Evolutionary conservation across 495 filamentous ascomycete genomes (phyloP), one percentile per base, ranked within the genome.

Genomic region (Astrothelium macrocarpum): DNA sequence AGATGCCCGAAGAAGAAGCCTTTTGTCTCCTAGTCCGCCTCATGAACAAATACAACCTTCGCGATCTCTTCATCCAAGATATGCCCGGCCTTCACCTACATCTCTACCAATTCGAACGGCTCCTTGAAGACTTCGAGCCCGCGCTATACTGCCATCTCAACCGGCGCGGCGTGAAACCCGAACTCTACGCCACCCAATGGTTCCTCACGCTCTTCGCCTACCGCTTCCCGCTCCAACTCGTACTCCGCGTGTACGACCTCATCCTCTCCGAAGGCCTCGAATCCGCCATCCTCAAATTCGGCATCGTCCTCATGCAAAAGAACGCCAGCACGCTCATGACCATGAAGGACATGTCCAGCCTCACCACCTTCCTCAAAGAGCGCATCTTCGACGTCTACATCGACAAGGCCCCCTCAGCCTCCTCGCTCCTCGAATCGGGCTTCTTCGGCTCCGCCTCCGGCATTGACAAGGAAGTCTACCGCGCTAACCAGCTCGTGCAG

Each of bases 181-280:
- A 96, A 68, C 79, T 99, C 10, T 99, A 99, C 72, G 94, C 94
- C 49, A 97, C 94, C 0, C 94, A 97, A 73, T 99, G 94, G 94
- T 97, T 97, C 75, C 84, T 99, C 49, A 99, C 94, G 5, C 82
- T 99, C n/a, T 99, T 99, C 71, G 92, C 94, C 18, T 97, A 99
- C 74, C 88, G 95, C 56, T 99, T 99, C 74, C 94, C 94, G 14
- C 80, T 99, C 10, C 94, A 99, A 71, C 83, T 99, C 1, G 94
- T 97, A 25, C 83, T 99, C 60, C 89, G 94, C 59, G 91, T 99
- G 34, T 97, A 97, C 76, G 94, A 99, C 74, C 81, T 99, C 34
- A 91, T 99, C 49, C 83, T 99, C 36, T 93, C 91, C 68, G 94
- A 99, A 76, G 94, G 94, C 2, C 78, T 99, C 18, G 92, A 93